Base-by-base conservation (phyloP, 768 basidiomycete species). In the Kwoniella europaea region DNA sequence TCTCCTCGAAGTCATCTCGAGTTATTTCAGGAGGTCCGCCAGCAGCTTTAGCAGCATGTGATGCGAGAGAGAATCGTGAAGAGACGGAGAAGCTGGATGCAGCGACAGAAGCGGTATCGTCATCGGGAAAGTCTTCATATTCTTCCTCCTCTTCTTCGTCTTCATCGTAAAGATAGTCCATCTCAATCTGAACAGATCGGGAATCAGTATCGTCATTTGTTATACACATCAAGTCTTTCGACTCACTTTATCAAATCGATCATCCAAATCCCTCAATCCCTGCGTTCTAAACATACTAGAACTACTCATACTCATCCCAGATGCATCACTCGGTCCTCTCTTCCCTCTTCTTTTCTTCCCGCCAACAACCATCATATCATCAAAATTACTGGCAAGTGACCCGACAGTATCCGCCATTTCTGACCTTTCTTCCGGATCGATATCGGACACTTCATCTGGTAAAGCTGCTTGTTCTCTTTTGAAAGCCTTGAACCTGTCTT, bases 231-330 rank as follows among this genome's bases (percentile, higher is more conserved):
- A n/a, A 22, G n/a, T 9, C 10, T 1, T 18, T 10, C 9, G 22
- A 78, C 87, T 72, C 74, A 93, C 97, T 87, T 93, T 90, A 77
- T 98, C 95, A 80, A 98, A 99, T 12, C 90, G 88, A 79, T 98
- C 93, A 79, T 99, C 97, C 54, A 99, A 86, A 2, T 90, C 91
- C 63, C 92, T 89, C 35, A 98, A 84, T 0, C 93, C 90, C 75
- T 94, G 91, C 74, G 92, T 98, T 56, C 97, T 89, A 85, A 89
- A 92, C 92, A 98, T 93, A 15, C 93, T 93, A 3, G 93, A 94
- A 77, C 93, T 94, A 82, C 92, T 96, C 94, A 99, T 98, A 81
- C 91, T 93, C 86, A 96, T 96, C 13, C 93, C 94, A 22, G 92
- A 93, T 10, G 92, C 94, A 72, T 93, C 91, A 62, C 92, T 93